These are phyloP conservation scores for Astrocystis sublimbata DNA, from an alignment of 495 filamentous ascomycete genomes.

Conservation along the genomic window DNA sequence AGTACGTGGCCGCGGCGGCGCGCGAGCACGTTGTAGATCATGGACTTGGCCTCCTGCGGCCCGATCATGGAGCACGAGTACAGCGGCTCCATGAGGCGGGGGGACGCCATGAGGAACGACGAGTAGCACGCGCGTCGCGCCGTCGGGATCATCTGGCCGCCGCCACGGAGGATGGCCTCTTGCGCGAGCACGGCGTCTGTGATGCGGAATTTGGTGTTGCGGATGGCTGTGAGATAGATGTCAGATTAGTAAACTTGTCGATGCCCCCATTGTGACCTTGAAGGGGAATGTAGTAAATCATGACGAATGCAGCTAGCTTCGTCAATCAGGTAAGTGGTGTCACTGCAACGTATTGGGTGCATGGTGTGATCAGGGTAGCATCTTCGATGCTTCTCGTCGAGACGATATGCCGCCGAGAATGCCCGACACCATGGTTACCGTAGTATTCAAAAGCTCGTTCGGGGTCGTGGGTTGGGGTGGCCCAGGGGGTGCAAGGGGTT, in stretches of 20 bases:
- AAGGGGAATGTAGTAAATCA: too few relatives aligned
- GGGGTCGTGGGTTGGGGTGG: too few relatives aligned
- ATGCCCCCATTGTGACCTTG: constrained; percentile 9
- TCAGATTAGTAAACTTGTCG: constrained; percentile 24
- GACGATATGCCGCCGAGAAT: neutral
- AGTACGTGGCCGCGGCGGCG: constrained; percentile 89
- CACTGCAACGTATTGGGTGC: neutral
- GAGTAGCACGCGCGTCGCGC: constrained; percentile 88
- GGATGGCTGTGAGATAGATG: constrained; percentile 64
- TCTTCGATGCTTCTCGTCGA: constrained; percentile 2
- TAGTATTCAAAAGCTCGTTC: constrained; percentile 5
- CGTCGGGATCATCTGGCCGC: constrained; percentile 96
- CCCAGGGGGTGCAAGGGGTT: too few relatives aligned
- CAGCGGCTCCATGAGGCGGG: constrained; percentile 92
- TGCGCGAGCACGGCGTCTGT: constrained; percentile 85
- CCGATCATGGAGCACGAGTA: constrained; percentile 92
- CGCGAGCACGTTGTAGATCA: constrained; percentile 88
- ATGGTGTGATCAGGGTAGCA: neutral
- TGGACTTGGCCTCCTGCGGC: constrained; percentile 83
- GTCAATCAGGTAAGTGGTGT: neutral
- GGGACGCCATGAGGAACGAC: constrained; percentile 95
- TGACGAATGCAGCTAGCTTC: too few relatives aligned
- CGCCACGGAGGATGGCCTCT: constrained; percentile 90
- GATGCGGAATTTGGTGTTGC: constrained; percentile 92
- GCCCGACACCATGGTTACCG: neutral